A percentile compares a stretch with the other conserved stretches of the same genome.
Evolutionary conservation across 2,329 filamentous ascomycete species (phyloP).

Genomic region (Fusarium stilboides): DNA sequence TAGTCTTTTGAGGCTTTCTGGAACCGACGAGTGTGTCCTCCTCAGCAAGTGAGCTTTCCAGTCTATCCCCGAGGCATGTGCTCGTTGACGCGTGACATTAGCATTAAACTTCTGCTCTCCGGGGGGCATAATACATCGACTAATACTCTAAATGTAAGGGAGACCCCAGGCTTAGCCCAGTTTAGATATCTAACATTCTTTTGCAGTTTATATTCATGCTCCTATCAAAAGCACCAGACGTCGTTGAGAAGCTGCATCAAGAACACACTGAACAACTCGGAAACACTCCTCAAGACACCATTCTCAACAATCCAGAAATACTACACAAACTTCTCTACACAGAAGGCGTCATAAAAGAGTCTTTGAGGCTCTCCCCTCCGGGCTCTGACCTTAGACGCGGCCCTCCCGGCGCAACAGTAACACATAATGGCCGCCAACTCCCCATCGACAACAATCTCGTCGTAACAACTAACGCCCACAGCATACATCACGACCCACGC

Average conservation of each 20-base stretch:
- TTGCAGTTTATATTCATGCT: slow-evolving; percentile 26
- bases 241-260: slow-evolving; percentile 16
- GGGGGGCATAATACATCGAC: slow-evolving; percentile 37
- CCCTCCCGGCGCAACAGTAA: neutral
- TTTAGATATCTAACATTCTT: neutral
- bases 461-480: slow-evolving; percentile 14
- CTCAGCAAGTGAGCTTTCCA: slow-evolving; percentile 10
- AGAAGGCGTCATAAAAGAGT: slow-evolving; percentile 30
- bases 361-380: slow-evolving; percentile 16
- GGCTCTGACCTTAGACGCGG: slow-evolving; percentile 19
- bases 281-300: neutral
- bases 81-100: neutral
- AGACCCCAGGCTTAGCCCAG: neutral
- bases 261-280: slow-evolving; percentile 23
- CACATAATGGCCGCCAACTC: neutral
- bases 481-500: slow-evolving; percentile 16
- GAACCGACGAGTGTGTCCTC: neutral
- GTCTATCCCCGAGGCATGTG: accelerated
- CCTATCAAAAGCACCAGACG: slow-evolving; percentile 7
- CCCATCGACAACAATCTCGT: slow-evolving; percentile 24
- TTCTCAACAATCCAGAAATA: slow-evolving; percentile 17
- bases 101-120: slow-evolving; percentile 16
- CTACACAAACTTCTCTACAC: slow-evolving; percentile 19
- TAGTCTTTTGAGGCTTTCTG: neutral
- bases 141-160: slow-evolving; percentile 16